These are phyloP conservation scores for Kluyveromyces lactis DNA, from an alignment of 805 yeast species.

Conservation along the genomic window DNA sequence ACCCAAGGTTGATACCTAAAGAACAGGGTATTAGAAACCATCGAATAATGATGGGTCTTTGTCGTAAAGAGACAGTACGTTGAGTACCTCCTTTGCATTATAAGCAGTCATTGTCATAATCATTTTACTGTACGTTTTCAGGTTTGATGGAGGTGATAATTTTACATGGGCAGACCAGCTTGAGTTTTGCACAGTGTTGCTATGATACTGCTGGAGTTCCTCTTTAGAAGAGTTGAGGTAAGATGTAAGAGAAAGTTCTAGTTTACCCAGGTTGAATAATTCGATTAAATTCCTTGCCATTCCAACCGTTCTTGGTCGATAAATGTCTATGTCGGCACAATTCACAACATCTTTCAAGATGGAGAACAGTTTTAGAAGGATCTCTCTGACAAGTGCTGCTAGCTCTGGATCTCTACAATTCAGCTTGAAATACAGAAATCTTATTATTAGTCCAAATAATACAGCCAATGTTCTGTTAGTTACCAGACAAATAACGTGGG, in stretches of 20 bases:
- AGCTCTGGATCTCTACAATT: constrained; percentile 1
- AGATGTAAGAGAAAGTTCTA: neutral
- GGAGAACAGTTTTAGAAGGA: neutral
- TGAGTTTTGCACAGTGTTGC: neutral
- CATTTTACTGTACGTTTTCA: neutral
- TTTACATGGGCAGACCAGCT: constrained; percentile 1
- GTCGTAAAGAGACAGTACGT: neutral
- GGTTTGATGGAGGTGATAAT: constrained; percentile 2
- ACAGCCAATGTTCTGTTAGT: constrained; percentile 4
- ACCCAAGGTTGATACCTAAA: too few species aligned
- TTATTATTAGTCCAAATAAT: constrained; percentile 4
- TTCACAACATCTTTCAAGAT: neutral
- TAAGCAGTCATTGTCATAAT: neutral
- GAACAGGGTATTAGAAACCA: neutral
- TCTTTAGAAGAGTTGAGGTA: constrained; percentile 1
- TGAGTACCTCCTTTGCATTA: neutral
- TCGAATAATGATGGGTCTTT: neutral
- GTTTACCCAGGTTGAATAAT: neutral
- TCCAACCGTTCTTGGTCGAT: neutral
- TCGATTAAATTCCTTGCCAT: constrained; percentile 1
- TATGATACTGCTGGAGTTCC: neutral
- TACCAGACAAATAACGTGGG: constrained; percentile 4
- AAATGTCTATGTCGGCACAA: neutral
- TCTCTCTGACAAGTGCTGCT: neutral
- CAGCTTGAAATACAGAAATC: constrained; percentile 4